A percentile compares a stretch with the other conserved stretches of the same genome.
Conservation (phyloP, 352 stramenopile species). For the Phytophthora rubi region DNA sequence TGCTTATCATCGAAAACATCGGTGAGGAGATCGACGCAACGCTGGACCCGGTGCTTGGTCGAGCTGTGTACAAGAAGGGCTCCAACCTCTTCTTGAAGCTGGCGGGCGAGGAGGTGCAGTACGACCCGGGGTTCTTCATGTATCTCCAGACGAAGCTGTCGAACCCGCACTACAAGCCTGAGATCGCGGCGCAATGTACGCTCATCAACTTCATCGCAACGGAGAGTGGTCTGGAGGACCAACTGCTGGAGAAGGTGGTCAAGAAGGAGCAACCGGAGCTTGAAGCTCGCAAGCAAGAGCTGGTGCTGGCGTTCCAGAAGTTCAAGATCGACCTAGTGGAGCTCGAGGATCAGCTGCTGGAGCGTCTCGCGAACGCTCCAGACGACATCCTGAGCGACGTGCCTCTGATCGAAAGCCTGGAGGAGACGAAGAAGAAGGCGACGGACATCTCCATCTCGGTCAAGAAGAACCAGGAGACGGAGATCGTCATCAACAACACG, state of each 20-base stretch:
- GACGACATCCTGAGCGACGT: slow-evolving; percentile 97
- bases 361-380: slow-evolving; percentile 95
- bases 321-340: slow-evolving; percentile 98
- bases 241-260: slow-evolving; percentile 96
- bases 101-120: slow-evolving; percentile 96
- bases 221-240: slow-evolving; percentile 95
- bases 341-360: slow-evolving; percentile 96
- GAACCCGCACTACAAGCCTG: slow-evolving; percentile 98
- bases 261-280: slow-evolving; percentile 95
- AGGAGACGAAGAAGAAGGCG: slow-evolving; percentile 96
- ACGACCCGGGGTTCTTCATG: slow-evolving; percentile 96
- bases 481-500: slow-evolving; percentile 95
- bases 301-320: slow-evolving; percentile 93
- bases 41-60: slow-evolving; percentile 95
- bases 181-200: slow-evolving; percentile 96
- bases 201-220: slow-evolving; percentile 99
- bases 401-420: slow-evolving; percentile 95
- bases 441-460: slow-evolving; percentile 96
- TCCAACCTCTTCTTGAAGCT: slow-evolving; percentile 95
- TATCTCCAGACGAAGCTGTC: slow-evolving; percentile 98
- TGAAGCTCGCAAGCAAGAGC: slow-evolving; percentile 93
- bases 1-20: slow-evolving; percentile 98
- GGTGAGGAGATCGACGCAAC: slow-evolving; percentile 97
- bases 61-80: slow-evolving; percentile 97
- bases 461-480: slow-evolving; percentile 94